Evolutionary conservation across 1,284 basidiomycete species (phyloP).

Genomic region (Entoloma clypeatum): DNA sequence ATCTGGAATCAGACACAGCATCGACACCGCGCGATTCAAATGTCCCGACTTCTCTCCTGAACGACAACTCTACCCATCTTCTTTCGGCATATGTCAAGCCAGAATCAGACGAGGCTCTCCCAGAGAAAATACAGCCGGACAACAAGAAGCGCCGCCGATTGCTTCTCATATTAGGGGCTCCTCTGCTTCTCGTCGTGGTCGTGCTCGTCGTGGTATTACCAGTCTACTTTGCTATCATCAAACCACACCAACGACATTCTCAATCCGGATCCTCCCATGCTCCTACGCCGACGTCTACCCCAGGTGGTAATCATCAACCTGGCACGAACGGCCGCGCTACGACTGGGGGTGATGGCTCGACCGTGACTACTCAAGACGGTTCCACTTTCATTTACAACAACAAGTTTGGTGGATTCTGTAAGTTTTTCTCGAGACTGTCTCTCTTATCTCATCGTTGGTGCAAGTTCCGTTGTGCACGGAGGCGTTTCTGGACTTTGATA

Average conservation of each 20-base stretch:
- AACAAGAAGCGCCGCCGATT: slow-evolving; percentile 23
- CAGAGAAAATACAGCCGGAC: slow-evolving; percentile 6
- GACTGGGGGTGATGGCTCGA: slow-evolving; percentile 64
- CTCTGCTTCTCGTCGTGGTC: slow-evolving; percentile 37
- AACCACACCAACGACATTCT: slow-evolving; percentile 33
- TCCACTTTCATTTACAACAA: slow-evolving; percentile 67
- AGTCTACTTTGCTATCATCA: slow-evolving; percentile 52
- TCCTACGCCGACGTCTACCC: slow-evolving; percentile 15
- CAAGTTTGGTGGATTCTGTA: slow-evolving; percentile 68
- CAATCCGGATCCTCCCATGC: slow-evolving; percentile 12
- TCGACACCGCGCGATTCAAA: slow-evolving; percentile 27
- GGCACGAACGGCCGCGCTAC: slow-evolving; percentile 22
- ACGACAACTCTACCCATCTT: slow-evolving; percentile 17
- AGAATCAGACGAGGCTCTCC: slow-evolving; percentile 13
- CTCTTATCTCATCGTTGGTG: slow-evolving; percentile 4
- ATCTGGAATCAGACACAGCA: slow-evolving; percentile 21
- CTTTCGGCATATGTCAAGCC: slow-evolving; percentile 16
- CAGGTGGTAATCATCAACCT: slow-evolving; percentile 1
- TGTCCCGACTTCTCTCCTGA: slow-evolving; percentile 18
- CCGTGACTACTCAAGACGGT: slow-evolving; percentile 59
- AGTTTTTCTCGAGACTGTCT: slow-evolving; percentile 34
- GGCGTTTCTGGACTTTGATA: background rate
- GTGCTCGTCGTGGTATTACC: slow-evolving; percentile 50
- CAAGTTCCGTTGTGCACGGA: background rate
- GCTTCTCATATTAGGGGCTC: slow-evolving; percentile 23